phyloP scores from a whole-genome alignment of 1,284 basidiomycete species.

The Apiotrichum domesticum region DNA sequence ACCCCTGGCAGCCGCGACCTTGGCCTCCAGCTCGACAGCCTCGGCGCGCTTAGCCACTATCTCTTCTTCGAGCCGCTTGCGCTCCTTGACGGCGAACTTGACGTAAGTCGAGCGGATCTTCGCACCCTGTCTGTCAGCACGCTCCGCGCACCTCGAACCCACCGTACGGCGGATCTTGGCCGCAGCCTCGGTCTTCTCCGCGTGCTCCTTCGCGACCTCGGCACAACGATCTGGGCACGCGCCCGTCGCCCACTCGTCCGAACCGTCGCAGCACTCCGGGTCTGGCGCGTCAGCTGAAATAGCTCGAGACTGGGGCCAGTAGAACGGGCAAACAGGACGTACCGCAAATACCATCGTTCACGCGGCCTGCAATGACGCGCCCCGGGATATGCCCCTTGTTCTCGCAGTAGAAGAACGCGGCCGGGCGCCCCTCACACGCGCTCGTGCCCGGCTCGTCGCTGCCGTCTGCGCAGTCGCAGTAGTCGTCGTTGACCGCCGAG shows the following conservation, averaged over 20 bases:
- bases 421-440: slow-evolving; percentile 59
- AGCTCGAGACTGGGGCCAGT: too few species aligned
- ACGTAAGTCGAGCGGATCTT: slow-evolving; percentile 89
- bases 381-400: slow-evolving; percentile 85
- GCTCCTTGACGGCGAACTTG: slow-evolving; percentile 77
- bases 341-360: slow-evolving; percentile 96
- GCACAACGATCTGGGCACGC: slow-evolving; percentile 74
- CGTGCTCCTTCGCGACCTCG: slow-evolving; percentile 65
- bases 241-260: slow-evolving; percentile 68
- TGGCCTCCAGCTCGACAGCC: slow-evolving; percentile 58
- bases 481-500: slow-evolving; percentile 84
- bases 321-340: slow-evolving; percentile 32
- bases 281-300: slow-evolving; percentile 52
- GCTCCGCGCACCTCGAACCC: slow-evolving; percentile 24
- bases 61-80: slow-evolving; percentile 63
- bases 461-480: slow-evolving; percentile 88
- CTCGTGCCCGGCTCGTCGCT: slow-evolving; percentile 91
- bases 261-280: slow-evolving; percentile 93
- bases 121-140: slow-evolving; percentile 58
- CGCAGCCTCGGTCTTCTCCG: slow-evolving; percentile 62
- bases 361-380: slow-evolving; percentile 69
- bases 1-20: slow-evolving; percentile 43
- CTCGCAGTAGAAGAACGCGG: slow-evolving; percentile 73
- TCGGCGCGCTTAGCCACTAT: slow-evolving; percentile 57
- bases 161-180: slow-evolving; percentile 74